These are phyloP conservation scores for Mortierella sp. DNA, from an alignment of 371 early-diverging fungal genomes.

Conservation along the genomic window DNA sequence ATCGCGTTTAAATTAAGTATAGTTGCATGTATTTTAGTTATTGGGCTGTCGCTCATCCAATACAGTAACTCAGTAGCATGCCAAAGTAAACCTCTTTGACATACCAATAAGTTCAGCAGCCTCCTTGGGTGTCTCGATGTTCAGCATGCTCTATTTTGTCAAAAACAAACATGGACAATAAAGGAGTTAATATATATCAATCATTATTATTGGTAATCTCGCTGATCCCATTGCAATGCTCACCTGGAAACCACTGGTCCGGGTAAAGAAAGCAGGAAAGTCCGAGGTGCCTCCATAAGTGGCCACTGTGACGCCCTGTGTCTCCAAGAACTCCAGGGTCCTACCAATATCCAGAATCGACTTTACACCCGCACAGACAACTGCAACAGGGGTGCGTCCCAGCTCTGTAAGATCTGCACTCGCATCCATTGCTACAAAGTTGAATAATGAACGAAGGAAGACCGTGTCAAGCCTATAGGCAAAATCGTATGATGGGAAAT, in stretches of 20 bases:
- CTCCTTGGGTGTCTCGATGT: constrained; percentile 67
- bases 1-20: background rate
- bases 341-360: constrained; percentile 92
- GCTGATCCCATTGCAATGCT: background rate
- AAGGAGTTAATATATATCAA: background rate
- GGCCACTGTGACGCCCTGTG: constrained; percentile 93
- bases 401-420: constrained; percentile 95
- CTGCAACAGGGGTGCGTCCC: constrained; percentile 91
- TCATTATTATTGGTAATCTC: background rate
- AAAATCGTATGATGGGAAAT: background rate
- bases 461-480: background rate
- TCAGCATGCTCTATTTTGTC: constrained; percentile 69
- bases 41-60: too few relatives aligned
- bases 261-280: constrained; percentile 95
- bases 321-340: constrained; percentile 94
- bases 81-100: background rate
- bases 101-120: constrained; percentile 79
- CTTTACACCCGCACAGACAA: constrained; percentile 95
- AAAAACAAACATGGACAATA: background rate
- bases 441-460: background rate
- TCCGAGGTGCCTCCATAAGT: constrained; percentile 73
- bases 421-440: constrained; percentile 79
- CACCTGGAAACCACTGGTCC: constrained; percentile 78
- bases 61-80: background rate
- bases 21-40: background rate